phyloP scores from a whole-genome alignment of 805 yeast genomes.

The Nakazawaea siamensis region DNA sequence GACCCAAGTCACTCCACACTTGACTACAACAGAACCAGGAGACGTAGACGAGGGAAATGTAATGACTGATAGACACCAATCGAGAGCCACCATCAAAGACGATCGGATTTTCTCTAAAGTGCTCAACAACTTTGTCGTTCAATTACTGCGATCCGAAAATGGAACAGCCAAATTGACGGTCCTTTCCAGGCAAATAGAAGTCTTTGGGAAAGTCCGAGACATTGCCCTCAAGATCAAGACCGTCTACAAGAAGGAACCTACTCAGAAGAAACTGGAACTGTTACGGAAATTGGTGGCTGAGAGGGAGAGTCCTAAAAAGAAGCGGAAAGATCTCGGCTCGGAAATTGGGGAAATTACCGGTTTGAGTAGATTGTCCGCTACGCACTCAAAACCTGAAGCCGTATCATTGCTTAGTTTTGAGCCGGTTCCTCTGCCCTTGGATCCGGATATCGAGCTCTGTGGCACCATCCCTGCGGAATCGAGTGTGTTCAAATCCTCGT shows the following conservation, averaged over 20 bases:
- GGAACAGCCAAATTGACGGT: slow-evolving; percentile 21
- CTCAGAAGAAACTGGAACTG: slow-evolving; percentile 66
- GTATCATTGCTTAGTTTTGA: slow-evolving; percentile 29
- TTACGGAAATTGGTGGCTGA: slow-evolving; percentile 52
- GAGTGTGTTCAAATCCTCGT: slow-evolving; percentile 82
- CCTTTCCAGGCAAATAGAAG: slow-evolving; percentile 47
- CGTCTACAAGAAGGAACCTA: slow-evolving; percentile 57
- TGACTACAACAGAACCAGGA: slow-evolving; percentile 1
- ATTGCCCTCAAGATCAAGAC: slow-evolving; percentile 58
- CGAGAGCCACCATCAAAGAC: background rate
- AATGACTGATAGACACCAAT: slow-evolving; percentile 2
- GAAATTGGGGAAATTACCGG: background rate
- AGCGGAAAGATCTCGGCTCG: background rate
- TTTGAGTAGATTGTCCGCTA: background rate
- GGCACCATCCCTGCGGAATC: slow-evolving; percentile 78
- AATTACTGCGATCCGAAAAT: slow-evolving; percentile 16
- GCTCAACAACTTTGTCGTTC: slow-evolving; percentile 20
- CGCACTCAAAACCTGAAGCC: slow-evolving; percentile 12
- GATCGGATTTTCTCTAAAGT: slow-evolving; percentile 18
- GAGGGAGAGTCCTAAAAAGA: slow-evolving; percentile 20
- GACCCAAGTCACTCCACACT: background rate
- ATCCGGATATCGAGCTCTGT: slow-evolving; percentile 65
- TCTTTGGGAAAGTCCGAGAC: slow-evolving; percentile 57
- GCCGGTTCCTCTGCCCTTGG: slow-evolving; percentile 70
- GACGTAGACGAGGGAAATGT: slow-evolving; percentile 8